Evolutionary conservation across 2,329 filamentous ascomycete genomes (phyloP).

Genomic region (Venturia nashicola): DNA sequence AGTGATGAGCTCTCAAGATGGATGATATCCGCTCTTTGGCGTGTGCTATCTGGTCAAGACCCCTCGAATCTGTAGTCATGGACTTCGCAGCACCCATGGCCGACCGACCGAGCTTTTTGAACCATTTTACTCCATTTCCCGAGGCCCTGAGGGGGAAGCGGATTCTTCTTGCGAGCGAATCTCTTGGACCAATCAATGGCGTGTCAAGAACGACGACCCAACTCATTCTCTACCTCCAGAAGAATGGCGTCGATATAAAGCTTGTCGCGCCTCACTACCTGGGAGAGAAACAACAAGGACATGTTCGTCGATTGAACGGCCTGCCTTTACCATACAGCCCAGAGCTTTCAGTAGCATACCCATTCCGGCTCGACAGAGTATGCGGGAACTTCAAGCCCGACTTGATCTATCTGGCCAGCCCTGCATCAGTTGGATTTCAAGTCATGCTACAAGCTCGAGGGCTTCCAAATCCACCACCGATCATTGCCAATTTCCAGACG

Average conservation of each 20-base stretch:
- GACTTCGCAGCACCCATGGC: neutral
- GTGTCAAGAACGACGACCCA: conserved; percentile 59
- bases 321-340: conserved; percentile 61
- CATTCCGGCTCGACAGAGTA: conserved; percentile 50
- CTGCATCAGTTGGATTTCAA: conserved; percentile 58
- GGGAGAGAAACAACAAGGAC: conserved; percentile 31
- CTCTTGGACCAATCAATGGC: conserved; percentile 61
- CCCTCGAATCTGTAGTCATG: neutral
- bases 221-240: conserved; percentile 53
- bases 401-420: conserved; percentile 57
- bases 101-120: neutral
- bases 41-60: neutral
- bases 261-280: conserved; percentile 50
- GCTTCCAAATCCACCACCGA: conserved; percentile 41
- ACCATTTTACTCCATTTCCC: conserved; percentile 25
- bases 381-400: conserved; percentile 53
- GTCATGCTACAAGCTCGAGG: conserved; percentile 57
- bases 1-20: neutral
- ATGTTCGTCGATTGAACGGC: conserved; percentile 49
- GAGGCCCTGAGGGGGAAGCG: conserved; percentile 43
- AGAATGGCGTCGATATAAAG: conserved; percentile 51
- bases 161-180: conserved; percentile 57
- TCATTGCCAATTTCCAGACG: conserved; percentile 61
- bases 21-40: neutral
- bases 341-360: conserved; percentile 57